phyloP scores from a whole-genome alignment of 2,329 filamentous ascomycete genomes.

The Parastagonospora avenae region DNA sequence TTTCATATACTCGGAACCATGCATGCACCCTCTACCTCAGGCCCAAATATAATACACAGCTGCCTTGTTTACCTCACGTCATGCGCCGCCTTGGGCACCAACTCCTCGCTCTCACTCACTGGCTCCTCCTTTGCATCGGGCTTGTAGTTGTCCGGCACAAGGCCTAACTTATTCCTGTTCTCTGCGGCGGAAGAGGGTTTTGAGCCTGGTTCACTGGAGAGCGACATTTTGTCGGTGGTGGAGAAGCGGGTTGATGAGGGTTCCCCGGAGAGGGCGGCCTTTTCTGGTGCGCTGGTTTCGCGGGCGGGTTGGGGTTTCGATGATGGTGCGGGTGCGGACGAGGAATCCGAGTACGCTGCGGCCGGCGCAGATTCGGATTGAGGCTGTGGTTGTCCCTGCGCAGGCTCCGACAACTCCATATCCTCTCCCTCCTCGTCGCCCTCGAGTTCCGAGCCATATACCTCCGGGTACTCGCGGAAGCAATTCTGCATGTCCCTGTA shows the following conservation, averaged over 20 bases:
- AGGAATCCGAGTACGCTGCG: not conserved
- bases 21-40: not conserved
- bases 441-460: constrained; percentile 87
- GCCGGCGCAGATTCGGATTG: constrained; percentile 1
- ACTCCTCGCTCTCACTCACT: constrained; percentile 49
- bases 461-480: constrained; percentile 88
- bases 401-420: no score
- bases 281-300: constrained; percentile 9
- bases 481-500: constrained; percentile 93
- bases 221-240: no score
- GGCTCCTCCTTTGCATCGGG: constrained; percentile 12
- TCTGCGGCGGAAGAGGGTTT: constrained; percentile 8
- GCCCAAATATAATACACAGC: constrained; percentile 5
- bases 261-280: constrained; percentile 9
- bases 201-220: constrained; percentile 8
- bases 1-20: not conserved
- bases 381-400: constrained; percentile 9
- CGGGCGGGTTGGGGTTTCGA: not conserved
- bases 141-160: constrained; percentile 27
- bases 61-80: constrained; percentile 43
- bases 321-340: not conserved
- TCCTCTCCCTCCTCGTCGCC: constrained; percentile 71
- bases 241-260: no score
- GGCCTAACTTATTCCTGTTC: constrained; percentile 15
- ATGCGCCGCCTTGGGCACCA: constrained; percentile 58